These are phyloP conservation scores for Chlorella variabilis DNA, from an alignment of 163 green algal species.

Conservation along the genomic window DNA sequence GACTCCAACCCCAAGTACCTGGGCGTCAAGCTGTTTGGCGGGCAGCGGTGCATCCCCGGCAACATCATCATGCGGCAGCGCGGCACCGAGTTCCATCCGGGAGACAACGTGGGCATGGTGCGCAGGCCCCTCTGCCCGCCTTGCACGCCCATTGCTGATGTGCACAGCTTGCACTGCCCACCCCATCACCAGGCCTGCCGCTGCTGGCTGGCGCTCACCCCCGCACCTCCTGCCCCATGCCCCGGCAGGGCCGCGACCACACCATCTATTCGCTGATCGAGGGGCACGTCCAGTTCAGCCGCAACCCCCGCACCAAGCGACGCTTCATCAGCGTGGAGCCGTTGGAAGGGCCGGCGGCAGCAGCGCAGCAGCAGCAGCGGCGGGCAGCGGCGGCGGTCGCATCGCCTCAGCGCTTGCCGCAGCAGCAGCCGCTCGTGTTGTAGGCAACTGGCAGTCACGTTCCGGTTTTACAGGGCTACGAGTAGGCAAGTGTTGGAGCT, in stretches of 20 bases:
- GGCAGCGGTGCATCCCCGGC: constrained; percentile 80
- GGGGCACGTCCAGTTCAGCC: constrained; percentile 67
- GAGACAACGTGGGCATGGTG: constrained; percentile 79
- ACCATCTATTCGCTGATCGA: constrained; percentile 77
- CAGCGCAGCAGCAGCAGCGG: constrained; percentile 13
- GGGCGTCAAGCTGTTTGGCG: constrained; percentile 91
- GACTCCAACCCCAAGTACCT: constrained; percentile 86
- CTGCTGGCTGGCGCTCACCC: no score
- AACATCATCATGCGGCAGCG: constrained; percentile 94
- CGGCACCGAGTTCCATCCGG: constrained; percentile 85
- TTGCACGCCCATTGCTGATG: neutral
- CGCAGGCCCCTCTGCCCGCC: constrained; percentile 2
- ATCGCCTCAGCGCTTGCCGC: neutral
- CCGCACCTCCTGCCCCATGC: no score
- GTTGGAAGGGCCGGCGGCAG: constrained; percentile 26
- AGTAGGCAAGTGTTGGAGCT: no score
- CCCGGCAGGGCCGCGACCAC: constrained; percentile 75
- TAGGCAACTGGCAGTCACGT: no score
- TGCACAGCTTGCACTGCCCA: no score
- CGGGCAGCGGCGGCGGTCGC: neutral
- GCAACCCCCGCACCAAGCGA: constrained; percentile 47
- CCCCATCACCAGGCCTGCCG: no score
- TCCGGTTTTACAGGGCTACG: no score
- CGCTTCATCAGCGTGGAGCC: constrained; percentile 58
- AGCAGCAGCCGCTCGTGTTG: constrained; percentile 13